These are phyloP conservation scores for Entomortierella parvispora DNA, from an alignment of 192 early-diverging fungal species.

Conservation along the genomic window DNA sequence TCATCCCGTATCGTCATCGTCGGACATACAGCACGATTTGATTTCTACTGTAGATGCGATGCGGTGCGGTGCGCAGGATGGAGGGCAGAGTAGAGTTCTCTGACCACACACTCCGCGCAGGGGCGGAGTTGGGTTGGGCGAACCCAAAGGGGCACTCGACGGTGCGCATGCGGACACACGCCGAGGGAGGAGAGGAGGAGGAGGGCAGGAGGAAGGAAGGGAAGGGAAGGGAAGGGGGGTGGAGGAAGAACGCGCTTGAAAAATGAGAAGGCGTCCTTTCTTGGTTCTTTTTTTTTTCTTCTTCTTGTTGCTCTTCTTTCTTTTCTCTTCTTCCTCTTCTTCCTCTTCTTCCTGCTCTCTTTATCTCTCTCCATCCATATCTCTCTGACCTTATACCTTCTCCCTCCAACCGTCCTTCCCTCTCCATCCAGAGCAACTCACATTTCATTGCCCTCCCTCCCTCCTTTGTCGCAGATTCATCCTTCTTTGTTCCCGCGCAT, in stretches of 20 bases:
- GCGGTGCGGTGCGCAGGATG: no score
- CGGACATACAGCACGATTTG: no score
- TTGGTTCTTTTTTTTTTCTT: not conserved
- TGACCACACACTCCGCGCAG: no score
- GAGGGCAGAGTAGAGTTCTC: no score
- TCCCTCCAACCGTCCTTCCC: not conserved
- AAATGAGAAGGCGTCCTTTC: not conserved
- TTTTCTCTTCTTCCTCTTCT: slow-evolving; percentile 1
- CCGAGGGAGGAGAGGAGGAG: no score
- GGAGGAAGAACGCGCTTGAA: not conserved
- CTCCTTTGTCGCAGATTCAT: not conserved
- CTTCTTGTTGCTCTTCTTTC: not conserved
- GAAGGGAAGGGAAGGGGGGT: no score
- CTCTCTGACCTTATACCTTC: slow-evolving; percentile 1
- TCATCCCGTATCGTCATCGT: no score
- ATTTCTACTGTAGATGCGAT: no score
- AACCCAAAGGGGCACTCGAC: not conserved
- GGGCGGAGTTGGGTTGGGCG: no score
- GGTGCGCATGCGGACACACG: not conserved
- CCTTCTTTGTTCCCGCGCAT: no score
- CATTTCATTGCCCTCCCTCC: not conserved
- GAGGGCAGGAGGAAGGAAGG: no score
- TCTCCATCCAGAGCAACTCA: not conserved
- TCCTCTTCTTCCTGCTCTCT: not conserved
- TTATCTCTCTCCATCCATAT: not conserved